Conservation (phyloP, 108 stramenopile genomes). For the Pseudonitzschia delicatissima region DNA sequence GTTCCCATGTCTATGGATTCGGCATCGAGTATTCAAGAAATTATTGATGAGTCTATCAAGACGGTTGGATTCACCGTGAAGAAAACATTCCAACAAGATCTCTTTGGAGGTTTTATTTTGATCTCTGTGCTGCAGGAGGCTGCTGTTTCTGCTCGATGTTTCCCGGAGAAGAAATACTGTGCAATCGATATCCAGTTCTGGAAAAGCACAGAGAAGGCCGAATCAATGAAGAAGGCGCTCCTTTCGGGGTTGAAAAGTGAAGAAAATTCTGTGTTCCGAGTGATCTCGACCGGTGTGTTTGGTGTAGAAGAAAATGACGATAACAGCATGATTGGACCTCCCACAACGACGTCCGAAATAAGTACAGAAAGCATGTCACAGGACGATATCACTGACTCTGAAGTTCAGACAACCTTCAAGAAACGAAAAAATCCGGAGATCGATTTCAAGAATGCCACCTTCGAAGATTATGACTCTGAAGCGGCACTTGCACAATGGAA, state of each 20-base stretch:
- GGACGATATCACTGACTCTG: neutral
- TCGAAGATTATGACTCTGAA: neutral
- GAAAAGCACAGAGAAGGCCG: slow-evolving; percentile 29
- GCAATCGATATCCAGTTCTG: slow-evolving; percentile 57
- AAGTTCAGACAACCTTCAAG: neutral
- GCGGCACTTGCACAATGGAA: slow-evolving; percentile 7
- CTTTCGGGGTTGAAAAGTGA: neutral
- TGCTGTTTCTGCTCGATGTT: slow-evolving; percentile 55
- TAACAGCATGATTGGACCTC: slow-evolving; percentile 7
- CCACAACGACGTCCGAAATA: neutral
- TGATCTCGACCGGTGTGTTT: slow-evolving; percentile 2
- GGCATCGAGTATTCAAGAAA: slow-evolving; percentile 1
- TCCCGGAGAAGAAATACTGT: slow-evolving; percentile 55
- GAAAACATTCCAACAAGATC: neutral
- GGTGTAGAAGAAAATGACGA: slow-evolving; percentile 13
- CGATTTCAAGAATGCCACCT: slow-evolving; percentile 9
- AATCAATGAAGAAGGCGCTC: neutral
- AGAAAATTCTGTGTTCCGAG: slow-evolving; percentile 2
- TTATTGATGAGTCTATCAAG: neutral
- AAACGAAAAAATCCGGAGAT: neutral
- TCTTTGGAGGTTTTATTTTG: slow-evolving; percentile 2
- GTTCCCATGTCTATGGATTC: slow-evolving; percentile 9
- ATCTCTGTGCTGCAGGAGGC: slow-evolving; percentile 54
- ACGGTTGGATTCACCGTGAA: neutral
- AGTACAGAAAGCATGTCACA: neutral